These are phyloP conservation scores for Sporothrix brunneoviolacea DNA, from an alignment of 2,329 filamentous ascomycete genomes.

Conservation along the genomic window DNA sequence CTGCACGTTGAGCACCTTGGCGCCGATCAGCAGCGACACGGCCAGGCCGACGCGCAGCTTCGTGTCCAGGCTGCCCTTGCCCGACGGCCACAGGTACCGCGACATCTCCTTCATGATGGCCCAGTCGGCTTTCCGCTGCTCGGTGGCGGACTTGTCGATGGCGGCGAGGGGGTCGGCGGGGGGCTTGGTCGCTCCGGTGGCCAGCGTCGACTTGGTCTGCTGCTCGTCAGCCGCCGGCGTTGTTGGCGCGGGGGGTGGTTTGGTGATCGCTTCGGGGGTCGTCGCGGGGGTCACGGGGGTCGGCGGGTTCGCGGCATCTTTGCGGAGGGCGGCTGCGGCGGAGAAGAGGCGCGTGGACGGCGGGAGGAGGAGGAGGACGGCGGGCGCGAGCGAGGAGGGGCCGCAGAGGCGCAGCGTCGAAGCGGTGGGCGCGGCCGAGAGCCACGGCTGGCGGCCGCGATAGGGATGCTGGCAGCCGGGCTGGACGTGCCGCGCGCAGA, in stretches of 20 bases:
- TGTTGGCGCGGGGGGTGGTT: neutral
- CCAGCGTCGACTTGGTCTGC: neutral
- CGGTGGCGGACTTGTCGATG: conserved; percentile 64
- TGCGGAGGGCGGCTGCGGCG: neutral
- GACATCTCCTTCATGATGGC: conserved; percentile 98
- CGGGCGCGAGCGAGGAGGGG: neutral
- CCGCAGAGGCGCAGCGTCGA: neutral
- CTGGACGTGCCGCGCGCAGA: conserved; percentile 12
- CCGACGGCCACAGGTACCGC: conserved; percentile 91
- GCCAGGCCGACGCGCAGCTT: conserved; percentile 80
- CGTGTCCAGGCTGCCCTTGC: conserved; percentile 76
- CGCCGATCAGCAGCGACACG: conserved; percentile 75
- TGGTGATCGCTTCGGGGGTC: neutral
- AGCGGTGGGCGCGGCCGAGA: neutral
- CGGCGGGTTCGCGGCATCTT: neutral
- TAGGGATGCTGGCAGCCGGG: conserved; percentile 3
- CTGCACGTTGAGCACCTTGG: conserved; percentile 94
- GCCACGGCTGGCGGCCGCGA: conserved; percentile 6
- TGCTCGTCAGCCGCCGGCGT: neutral
- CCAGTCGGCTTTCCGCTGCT: conserved; percentile 96
- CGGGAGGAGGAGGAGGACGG: neutral
- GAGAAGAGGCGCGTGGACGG: conserved; percentile 8
- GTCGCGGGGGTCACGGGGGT: neutral
- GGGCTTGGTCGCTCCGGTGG: neutral
- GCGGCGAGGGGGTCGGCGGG: conserved; percentile 53